Evolutionary conservation across 345 rosid species (phyloP).

Genomic region (thale cress (Arabidopsis thaliana)): TAIR10.1 NC_003071.7:16271501-16272000

Average conservation of each 20-base stretch:
- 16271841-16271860: no score
- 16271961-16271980: no score
- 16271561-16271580: conserved; percentile 20
- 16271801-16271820: no score
- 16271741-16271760: conserved; percentile 5
- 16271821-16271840: no score
- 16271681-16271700: conserved; percentile 36
- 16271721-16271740: conserved; percentile 24
- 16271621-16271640: conserved; percentile 7
- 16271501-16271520: background rate
- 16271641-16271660: conserved; percentile 21
- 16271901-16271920: no score
- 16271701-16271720: conserved; percentile 23
- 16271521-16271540: conserved; percentile 11
- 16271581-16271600: background rate
- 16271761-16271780: background rate
- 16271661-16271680: conserved; percentile 27
- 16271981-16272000: no score
- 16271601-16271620: background rate
- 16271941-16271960: no score
- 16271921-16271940: no score
- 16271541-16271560: conserved; percentile 16
- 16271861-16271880: no score
- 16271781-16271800: no score
- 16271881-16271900: no score